Percentiles rank a stretch among this genome's conserved stretches.
phyloP scores from a whole-genome alignment of 2,329 filamentous ascomycete species.

The Fonsecaea multimorphosa region DNA sequence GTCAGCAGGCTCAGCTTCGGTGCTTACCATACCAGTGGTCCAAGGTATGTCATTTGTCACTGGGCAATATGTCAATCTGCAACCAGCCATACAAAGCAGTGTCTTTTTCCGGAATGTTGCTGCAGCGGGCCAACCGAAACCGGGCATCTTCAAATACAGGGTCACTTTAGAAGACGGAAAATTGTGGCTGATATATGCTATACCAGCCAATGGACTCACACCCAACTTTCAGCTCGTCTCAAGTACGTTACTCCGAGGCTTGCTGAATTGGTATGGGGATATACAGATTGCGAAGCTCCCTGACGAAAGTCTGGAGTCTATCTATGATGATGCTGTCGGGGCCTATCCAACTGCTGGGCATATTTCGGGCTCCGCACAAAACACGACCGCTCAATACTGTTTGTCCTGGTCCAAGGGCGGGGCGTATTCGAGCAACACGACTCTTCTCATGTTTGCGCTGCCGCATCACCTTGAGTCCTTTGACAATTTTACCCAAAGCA shows the following conservation, averaged over 20 bases:
- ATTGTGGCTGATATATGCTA: constrained; percentile 82
- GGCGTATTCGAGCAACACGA: constrained; percentile 57
- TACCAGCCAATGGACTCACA: constrained; percentile 59
- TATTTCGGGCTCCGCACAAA: constrained; percentile 68
- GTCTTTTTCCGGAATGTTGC: constrained; percentile 74
- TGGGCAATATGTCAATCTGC: constrained; percentile 71
- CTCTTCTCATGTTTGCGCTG: constrained; percentile 82
- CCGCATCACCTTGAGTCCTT: constrained; percentile 86
- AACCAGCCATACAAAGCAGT: constrained; percentile 74
- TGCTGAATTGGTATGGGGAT: constrained; percentile 72
- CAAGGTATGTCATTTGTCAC: constrained; percentile 92
- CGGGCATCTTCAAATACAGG: constrained; percentile 76
- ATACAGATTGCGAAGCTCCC: constrained; percentile 86
- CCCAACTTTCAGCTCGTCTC: constrained; percentile 73
- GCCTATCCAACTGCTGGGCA: constrained; percentile 71
- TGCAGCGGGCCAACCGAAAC: constrained; percentile 60
- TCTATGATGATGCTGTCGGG: constrained; percentile 78
- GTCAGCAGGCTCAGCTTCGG: constrained; percentile 59
- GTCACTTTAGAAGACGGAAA: constrained; percentile 73
- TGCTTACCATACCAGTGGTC: constrained; percentile 78
- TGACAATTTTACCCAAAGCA: constrained; percentile 60
- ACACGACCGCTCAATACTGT: constrained; percentile 70
- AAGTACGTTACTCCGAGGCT: constrained; percentile 69
- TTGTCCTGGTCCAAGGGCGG: constrained; percentile 77
- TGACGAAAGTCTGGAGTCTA: constrained; percentile 62